Percentiles rank a stretch among this genome's conserved stretches.
Evolutionary conservation across 345 rosid genomes (phyloP).

Genomic region (Excoecaria cochinchinensis): DNA sequence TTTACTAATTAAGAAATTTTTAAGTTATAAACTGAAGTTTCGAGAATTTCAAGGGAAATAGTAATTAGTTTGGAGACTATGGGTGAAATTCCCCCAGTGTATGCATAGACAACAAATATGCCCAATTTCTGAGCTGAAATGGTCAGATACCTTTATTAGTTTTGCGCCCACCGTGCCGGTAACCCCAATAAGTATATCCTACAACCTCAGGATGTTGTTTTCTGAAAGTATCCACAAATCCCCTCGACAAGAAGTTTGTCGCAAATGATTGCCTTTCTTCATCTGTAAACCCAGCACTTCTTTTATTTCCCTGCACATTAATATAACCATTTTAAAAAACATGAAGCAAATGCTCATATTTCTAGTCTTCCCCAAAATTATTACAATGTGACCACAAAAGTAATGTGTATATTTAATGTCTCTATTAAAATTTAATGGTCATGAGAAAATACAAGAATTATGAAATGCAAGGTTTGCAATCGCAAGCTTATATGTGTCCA

Average conservation of each 20-base stretch:
- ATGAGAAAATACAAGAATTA: too few species aligned
- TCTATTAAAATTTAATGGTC: too few species aligned
- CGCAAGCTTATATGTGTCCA: too few species aligned
- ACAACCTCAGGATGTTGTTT: slow-evolving; percentile 78
- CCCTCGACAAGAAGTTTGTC: slow-evolving; percentile 68
- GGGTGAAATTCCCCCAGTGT: background rate
- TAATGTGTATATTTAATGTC: too few species aligned
- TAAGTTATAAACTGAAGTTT: too few species aligned
- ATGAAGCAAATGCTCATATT: too few species aligned
- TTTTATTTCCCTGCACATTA: slow-evolving; percentile 69
- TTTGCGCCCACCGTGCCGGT: slow-evolving; percentile 78
- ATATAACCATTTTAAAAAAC: background rate
- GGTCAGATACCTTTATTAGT: slow-evolving; percentile 61
- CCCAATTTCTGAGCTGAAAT: background rate
- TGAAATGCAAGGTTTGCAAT: too few species aligned
- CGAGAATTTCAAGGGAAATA: too few species aligned
- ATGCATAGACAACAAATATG: background rate
- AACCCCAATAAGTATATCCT: slow-evolving; percentile 96
- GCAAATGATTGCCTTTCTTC: slow-evolving; percentile 86
- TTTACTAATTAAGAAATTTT: too few species aligned
- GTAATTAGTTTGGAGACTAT: too few species aligned
- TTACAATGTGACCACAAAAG: too few species aligned
- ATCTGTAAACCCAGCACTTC: slow-evolving; percentile 88
- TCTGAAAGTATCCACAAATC: slow-evolving; percentile 90
- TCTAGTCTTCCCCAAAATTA: too few species aligned